Conservation (phyloP, 2,329 filamentous ascomycete species). For the Rhinocladiella similis region DNA sequence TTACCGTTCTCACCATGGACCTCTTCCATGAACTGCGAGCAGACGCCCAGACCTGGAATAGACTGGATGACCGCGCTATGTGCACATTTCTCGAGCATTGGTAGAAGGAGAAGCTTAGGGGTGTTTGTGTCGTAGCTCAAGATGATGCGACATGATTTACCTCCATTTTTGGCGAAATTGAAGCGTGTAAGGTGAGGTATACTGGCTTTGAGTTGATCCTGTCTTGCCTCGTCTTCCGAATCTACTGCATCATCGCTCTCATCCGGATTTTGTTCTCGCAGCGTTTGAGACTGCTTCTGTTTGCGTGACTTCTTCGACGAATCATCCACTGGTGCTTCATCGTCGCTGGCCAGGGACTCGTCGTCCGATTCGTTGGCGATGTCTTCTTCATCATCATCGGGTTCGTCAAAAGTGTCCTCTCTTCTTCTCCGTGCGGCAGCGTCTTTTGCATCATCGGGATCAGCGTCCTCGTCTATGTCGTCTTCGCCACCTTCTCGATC, state of each 20-base stretch:
- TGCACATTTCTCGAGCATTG: slow-evolving; percentile 79
- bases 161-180: slow-evolving; percentile 72
- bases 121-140: slow-evolving; percentile 77
- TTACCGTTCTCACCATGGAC: slow-evolving; percentile 49
- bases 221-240: slow-evolving; percentile 52
- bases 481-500: slow-evolving; percentile 48
- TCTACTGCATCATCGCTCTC: slow-evolving; percentile 35
- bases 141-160: slow-evolving; percentile 75
- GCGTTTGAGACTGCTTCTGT: slow-evolving; percentile 15
- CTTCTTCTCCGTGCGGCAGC: slow-evolving; percentile 62
- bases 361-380: slow-evolving; percentile 54
- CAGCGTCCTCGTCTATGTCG: slow-evolving; percentile 72
- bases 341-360: slow-evolving; percentile 30
- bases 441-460: slow-evolving; percentile 69
- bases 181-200: slow-evolving; percentile 72
- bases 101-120: slow-evolving; percentile 91
- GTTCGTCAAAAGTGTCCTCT: slow-evolving; percentile 76
- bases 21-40: slow-evolving; percentile 66
- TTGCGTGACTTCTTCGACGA: slow-evolving; percentile 11
- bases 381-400: slow-evolving; percentile 86
- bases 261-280: slow-evolving; percentile 27
- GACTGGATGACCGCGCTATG: slow-evolving; percentile 82
- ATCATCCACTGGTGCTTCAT: slow-evolving; percentile 1
- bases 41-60: slow-evolving; percentile 73
- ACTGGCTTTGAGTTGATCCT: slow-evolving; percentile 64